phyloP scores from a whole-genome alignment of 78 protist genomes.

The Dictyostelium capitatum region DNA sequence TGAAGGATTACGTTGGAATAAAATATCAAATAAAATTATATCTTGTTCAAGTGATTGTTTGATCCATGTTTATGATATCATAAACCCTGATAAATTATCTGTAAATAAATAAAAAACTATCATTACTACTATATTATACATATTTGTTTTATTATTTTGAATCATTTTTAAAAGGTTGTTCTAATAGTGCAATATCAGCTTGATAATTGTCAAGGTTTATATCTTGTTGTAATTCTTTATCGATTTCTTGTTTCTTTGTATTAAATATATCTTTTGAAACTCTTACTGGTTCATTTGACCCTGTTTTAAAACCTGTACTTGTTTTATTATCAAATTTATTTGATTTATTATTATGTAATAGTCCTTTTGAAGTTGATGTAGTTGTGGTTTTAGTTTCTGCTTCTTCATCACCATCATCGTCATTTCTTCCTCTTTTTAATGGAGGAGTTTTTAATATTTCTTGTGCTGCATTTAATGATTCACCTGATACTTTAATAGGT shows the following conservation, averaged over 20 bases:
- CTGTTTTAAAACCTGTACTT: slow-evolving; percentile 20
- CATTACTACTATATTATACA: too few relatives aligned
- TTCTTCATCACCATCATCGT: background rate
- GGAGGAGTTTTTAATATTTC: background rate
- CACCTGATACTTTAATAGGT: background rate
- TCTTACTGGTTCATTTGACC: slow-evolving; percentile 14
- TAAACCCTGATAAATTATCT: too few relatives aligned
- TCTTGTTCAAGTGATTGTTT: slow-evolving; percentile 79
- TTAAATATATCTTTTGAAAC: background rate
- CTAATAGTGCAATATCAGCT: background rate
- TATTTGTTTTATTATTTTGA: background rate
- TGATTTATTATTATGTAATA: background rate
- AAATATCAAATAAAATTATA: slow-evolving; percentile 24
- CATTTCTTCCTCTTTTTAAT: slow-evolving; percentile 4
- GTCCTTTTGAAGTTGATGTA: background rate
- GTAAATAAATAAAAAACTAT: background rate
- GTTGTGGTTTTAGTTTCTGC: background rate
- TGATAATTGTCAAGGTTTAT: background rate
- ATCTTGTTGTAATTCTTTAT: background rate
- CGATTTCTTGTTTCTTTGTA: background rate
- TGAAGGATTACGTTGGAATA: slow-evolving; percentile 67
- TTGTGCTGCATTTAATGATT: background rate
- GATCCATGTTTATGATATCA: slow-evolving; percentile 34
- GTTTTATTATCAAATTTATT: slow-evolving; percentile 29
- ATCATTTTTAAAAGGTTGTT: slow-evolving; percentile 3